phyloP scores from a whole-genome alignment of 2,329 filamentous ascomycete species.

The Sclerotinia minor region DNA sequence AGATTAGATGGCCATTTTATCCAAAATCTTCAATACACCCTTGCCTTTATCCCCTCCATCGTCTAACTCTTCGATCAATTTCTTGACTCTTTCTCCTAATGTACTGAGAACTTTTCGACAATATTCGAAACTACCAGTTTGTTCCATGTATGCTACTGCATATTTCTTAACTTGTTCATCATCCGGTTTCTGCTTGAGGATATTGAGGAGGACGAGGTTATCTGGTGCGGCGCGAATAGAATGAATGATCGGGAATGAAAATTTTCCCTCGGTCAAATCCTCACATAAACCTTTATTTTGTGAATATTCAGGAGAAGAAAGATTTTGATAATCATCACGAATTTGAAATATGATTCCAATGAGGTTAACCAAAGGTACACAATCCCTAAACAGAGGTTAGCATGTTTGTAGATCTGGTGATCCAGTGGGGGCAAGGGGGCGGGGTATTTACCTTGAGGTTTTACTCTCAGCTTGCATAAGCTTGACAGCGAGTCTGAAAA shows the following conservation, averaged over 20 bases:
- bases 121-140: slow-evolving; percentile 86
- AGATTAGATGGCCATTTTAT: slow-evolving; percentile 55
- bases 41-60: slow-evolving; percentile 53
- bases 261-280: slow-evolving; percentile 95
- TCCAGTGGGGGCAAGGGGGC: slow-evolving; percentile 1
- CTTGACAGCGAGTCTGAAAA: slow-evolving; percentile 82
- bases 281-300: slow-evolving; percentile 92
- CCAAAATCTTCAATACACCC: slow-evolving; percentile 65
- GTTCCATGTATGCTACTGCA: slow-evolving; percentile 87
- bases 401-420: slow-evolving; percentile 12
- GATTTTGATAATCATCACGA: slow-evolving; percentile 90
- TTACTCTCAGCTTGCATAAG: slow-evolving; percentile 78
- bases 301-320: slow-evolving; percentile 72
- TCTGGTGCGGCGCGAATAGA: slow-evolving; percentile 75
- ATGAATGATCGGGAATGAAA: slow-evolving; percentile 94
- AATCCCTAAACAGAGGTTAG: slow-evolving; percentile 53
- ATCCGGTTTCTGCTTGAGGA: slow-evolving; percentile 83
- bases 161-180: slow-evolving; percentile 90
- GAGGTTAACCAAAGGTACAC: slow-evolving; percentile 79
- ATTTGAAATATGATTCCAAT: slow-evolving; percentile 89
- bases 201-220: slow-evolving; percentile 83
- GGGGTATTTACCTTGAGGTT: slow-evolving; percentile 44
- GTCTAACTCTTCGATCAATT: slow-evolving; percentile 65
- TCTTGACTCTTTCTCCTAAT: slow-evolving; percentile 63
- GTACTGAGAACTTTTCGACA: slow-evolving; percentile 66